Evolutionary conservation across 1,139 yeast species (phyloP), one percentile per base, ranked within the genome.

Genomic region (Candida sanyaensis): DNA sequence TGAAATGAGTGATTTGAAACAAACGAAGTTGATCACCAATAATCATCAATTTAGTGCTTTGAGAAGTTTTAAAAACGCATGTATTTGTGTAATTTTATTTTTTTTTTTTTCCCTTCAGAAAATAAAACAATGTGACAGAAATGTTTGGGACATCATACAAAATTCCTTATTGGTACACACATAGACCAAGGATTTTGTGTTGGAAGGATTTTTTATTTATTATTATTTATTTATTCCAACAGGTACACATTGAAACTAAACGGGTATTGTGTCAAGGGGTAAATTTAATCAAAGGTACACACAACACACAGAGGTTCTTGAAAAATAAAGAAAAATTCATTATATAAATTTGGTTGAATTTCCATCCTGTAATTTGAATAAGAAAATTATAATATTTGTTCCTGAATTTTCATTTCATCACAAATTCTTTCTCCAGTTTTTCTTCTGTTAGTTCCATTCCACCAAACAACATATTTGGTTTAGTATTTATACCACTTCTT

Each of bases 81-180:
- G n/a, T n/a, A 7, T 37, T 37, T 37, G 40, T 37, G 40, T 37
- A 37, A 37, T 24, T 26, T 17, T 17, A 17, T 17, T 30, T 37
- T 37, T 37, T 37, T 31, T 31, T 26, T 37, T 37, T 26, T n/a
- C n/a, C n/a, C n/a, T n/a, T n/a, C n/a, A n/a, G 40, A 37, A 11
- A 37, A 26, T 37, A 31, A 26, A 37, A 37, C 40, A 37, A 37
- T 37, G 23, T 37, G 40, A 37, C 40, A 37, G 26, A 37, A 37
- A 37, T 37, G 31, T 37, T 37, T 36, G 28, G 23, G 5, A n/a
- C 27, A 21, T 26, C 38, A 36, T 11, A 24, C 8, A n/a, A 32
- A 36, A 36, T 36, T 36, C 27, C 38, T 7, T 21, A 23, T 21
- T 11, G 6, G 6, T 13, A 36, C 28, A 11, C 23, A 9, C 37